A percentile compares a stretch with the other conserved stretches of the same genome.
Conservation (phyloP, 352 stramenopile species). For the Chrysophaeum taylorii region DNA sequence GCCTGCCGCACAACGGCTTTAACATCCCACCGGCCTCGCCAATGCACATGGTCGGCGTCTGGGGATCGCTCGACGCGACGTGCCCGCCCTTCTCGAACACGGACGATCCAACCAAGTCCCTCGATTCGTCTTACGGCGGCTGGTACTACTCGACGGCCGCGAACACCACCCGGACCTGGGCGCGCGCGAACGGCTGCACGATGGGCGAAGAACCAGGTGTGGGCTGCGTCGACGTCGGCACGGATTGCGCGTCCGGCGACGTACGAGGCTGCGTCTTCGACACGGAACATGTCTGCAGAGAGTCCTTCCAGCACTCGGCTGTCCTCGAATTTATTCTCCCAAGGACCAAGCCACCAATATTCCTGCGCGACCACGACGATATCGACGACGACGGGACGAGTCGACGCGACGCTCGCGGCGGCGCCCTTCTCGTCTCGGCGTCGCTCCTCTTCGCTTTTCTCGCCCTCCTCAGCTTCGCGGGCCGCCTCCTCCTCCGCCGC, state of each 20-base stretch:
- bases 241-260: background rate
- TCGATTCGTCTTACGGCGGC: constrained; percentile 19
- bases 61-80: constrained; percentile 17
- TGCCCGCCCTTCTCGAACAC: constrained; percentile 15
- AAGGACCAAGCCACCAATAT: background rate
- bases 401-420: no score
- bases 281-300: background rate
- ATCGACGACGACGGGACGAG: background rate
- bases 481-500: no score
- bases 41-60: constrained; percentile 19
- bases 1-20: constrained; percentile 22
- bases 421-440: no score
- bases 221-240: background rate
- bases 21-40: constrained; percentile 15
- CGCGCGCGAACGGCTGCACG: constrained; percentile 7
- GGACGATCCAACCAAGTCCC: constrained; percentile 7
- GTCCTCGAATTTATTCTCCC: constrained; percentile 18
- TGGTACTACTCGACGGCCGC: constrained; percentile 23
- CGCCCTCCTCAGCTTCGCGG: no score
- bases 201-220: background rate
- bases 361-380: background rate
- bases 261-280: constrained; percentile 14
- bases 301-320: background rate
- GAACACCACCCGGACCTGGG: constrained; percentile 22
- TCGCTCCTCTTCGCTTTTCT: no score